These are phyloP conservation scores for Colletotrichum sojae DNA, from an alignment of 2,329 filamentous ascomycete species.

Conservation along the genomic window DNA sequence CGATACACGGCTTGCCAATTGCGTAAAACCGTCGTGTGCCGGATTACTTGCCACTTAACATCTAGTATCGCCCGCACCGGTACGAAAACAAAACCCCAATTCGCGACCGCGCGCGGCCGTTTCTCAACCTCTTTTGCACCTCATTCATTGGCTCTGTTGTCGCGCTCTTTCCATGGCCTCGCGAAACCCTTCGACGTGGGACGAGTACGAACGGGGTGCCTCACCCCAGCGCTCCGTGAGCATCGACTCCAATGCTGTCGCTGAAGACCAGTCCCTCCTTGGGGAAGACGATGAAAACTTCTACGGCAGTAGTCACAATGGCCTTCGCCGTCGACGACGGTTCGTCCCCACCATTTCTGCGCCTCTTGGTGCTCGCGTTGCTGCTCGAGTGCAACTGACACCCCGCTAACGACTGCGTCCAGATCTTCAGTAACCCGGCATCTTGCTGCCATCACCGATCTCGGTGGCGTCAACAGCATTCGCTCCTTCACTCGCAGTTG, in stretches of 20 bases:
- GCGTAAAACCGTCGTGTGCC: constrained; percentile 1
- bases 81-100: constrained; percentile 15
- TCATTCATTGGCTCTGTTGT: not conserved
- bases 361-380: too few relatives aligned
- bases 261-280: constrained; percentile 62
- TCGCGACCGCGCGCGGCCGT: constrained; percentile 21
- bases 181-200: constrained; percentile 61
- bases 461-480: constrained; percentile 93
- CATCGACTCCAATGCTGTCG: constrained; percentile 57
- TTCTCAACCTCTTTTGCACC: not conserved
- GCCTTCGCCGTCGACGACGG: constrained; percentile 56
- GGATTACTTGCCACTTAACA: too few relatives aligned
- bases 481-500: constrained; percentile 94
- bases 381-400: constrained; percentile 34
- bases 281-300: constrained; percentile 55
- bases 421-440: constrained; percentile 73
- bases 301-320: constrained; percentile 43
- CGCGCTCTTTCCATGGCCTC: constrained; percentile 39
- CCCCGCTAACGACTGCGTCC: constrained; percentile 17
- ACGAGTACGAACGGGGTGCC: constrained; percentile 60
- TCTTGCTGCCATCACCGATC: constrained; percentile 73
- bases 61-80: too few relatives aligned
- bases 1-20: constrained; percentile 22
- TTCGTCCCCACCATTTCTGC: constrained; percentile 40
- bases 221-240: constrained; percentile 58